Percentiles rank a stretch among this genome's conserved stretches.
phyloP scores from a whole-genome alignment of 768 basidiomycete species.

The Macrocybe gigantea region DNA sequence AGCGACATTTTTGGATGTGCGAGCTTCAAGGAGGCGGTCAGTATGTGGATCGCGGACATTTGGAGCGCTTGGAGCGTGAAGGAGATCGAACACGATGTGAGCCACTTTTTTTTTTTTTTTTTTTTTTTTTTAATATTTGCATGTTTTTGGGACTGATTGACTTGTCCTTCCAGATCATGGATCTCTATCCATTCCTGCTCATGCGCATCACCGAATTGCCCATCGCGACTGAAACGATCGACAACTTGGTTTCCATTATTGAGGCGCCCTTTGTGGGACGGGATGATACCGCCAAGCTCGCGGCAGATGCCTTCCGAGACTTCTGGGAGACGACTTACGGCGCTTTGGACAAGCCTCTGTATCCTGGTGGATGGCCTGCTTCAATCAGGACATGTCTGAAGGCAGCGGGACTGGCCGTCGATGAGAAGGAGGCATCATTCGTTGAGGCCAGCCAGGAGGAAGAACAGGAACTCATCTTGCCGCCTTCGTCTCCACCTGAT shows the following conservation, averaged over 20 bases:
- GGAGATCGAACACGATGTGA: constrained; percentile 56
- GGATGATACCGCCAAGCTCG: constrained; percentile 34
- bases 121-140: not conserved
- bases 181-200: constrained; percentile 57
- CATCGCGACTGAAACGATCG: constrained; percentile 30
- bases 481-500: not conserved
- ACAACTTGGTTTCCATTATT: constrained; percentile 43
- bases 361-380: constrained; percentile 45
- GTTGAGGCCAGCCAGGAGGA: not conserved
- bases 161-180: constrained; percentile 41
- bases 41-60: constrained; percentile 63
- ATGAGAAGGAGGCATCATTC: not conserved
- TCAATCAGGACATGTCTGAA: constrained; percentile 28
- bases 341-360: constrained; percentile 27
- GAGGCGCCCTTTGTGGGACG: constrained; percentile 54
- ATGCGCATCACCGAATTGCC: constrained; percentile 46
- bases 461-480: not conserved
- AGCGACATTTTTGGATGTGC: constrained; percentile 34
- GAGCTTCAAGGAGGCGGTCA: constrained; percentile 45
- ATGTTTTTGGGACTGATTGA: constrained; percentile 1
- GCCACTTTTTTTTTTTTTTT: constrained; percentile 15
- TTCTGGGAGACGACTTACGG: constrained; percentile 56
- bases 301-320: constrained; percentile 48
- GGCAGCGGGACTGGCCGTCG: not conserved
- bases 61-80: constrained; percentile 38